A percentile compares a stretch with the other conserved stretches of the same genome.
Evolutionary conservation across 2,329 filamentous ascomycete genomes (phyloP).

Genomic region (Scedosporium boydii): DNA sequence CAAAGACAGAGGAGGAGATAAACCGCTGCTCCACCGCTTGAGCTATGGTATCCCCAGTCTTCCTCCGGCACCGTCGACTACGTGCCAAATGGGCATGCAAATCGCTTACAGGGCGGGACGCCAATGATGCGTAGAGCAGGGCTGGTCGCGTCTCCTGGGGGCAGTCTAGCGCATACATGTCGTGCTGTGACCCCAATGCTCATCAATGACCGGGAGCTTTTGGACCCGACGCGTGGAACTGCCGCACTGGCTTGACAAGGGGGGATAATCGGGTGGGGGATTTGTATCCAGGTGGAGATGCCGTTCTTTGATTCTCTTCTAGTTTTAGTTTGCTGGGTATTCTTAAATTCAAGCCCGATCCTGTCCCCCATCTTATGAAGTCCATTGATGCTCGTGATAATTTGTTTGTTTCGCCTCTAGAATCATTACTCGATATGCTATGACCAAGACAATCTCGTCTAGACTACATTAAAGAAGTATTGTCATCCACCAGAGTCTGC

Average conservation of each 20-base stretch:
- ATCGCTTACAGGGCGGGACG: constrained; percentile 3
- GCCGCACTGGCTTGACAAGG: background rate
- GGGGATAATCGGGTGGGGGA: constrained; percentile 1
- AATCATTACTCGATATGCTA: background rate
- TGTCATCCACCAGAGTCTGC: background rate
- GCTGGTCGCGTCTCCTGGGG: constrained; percentile 36
- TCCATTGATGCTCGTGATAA: background rate
- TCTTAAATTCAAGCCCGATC: constrained; percentile 6
- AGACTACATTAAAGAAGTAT: background rate
- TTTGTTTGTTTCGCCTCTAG: background rate
- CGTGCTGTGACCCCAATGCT: constrained; percentile 6
- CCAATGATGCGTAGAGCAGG: constrained; percentile 21
- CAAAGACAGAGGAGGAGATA: background rate
- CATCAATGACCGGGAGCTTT: background rate
- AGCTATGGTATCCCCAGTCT: background rate
- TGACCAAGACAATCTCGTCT: background rate
- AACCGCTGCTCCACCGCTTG: background rate
- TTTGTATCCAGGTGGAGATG: constrained; percentile 4
- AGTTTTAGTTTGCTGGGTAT: background rate
- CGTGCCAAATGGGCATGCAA: background rate
- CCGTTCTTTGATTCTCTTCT: constrained; percentile 1
- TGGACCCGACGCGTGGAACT: background rate
- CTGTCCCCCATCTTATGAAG: background rate
- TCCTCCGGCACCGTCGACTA: background rate
- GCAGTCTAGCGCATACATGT: constrained; percentile 2